Conservation (phyloP, 108 stramenopile species). For the Chaetoceros tenuissimus region DNA sequence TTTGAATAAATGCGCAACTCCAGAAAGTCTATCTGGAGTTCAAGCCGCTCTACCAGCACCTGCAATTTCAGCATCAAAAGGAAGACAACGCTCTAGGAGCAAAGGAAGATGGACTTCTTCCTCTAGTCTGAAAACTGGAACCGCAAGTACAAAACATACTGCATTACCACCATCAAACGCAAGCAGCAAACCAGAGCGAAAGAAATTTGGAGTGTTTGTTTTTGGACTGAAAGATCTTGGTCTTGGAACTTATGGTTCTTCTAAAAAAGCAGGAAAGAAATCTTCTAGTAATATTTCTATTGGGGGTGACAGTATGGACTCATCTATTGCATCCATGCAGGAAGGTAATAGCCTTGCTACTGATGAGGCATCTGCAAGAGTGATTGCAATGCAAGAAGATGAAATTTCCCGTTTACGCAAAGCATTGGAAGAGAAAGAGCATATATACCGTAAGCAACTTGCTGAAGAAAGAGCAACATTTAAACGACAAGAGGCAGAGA, state of each 20-base stretch:
- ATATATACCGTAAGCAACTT: background rate
- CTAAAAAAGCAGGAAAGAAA: background rate
- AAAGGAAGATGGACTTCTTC: background rate
- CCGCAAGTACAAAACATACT: too few relatives aligned
- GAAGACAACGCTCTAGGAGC: background rate
- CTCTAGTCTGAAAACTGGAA: background rate
- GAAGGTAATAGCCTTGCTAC: background rate
- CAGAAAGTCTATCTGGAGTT: background rate
- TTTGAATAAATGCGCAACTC: background rate
- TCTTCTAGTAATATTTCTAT: background rate
- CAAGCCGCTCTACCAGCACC: background rate
- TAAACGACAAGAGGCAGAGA: background rate
- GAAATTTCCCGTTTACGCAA: background rate
- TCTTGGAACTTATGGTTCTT: background rate
- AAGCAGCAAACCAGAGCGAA: background rate
- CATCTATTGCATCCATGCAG: background rate
- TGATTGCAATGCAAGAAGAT: background rate
- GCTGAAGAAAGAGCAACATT: background rate
- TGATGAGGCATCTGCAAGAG: background rate
- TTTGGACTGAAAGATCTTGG: background rate
- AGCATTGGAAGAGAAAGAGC: background rate
- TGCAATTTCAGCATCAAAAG: background rate
- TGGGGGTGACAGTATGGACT: background rate
- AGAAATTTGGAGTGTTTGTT: constrained; percentile 19
- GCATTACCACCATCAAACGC: background rate